Conservation (phyloP, 495 filamentous ascomycete genomes). For the Penicilliopsis zonata region DNA sequence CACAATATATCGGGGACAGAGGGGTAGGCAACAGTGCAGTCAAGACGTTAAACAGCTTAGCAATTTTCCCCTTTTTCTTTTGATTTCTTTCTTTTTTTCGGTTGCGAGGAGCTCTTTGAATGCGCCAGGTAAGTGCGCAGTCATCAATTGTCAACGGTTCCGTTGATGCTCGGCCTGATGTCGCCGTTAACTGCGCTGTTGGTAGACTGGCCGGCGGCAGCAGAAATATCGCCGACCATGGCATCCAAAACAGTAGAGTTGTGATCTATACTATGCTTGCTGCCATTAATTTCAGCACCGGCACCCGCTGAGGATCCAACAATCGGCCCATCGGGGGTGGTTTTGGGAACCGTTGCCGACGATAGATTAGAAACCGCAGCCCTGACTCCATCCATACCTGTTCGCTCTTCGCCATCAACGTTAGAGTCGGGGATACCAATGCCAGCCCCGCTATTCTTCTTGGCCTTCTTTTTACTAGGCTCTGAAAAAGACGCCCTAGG, state of each 20-base stretch:
- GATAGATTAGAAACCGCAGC: conserved; percentile 7
- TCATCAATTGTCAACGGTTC: conserved; percentile 16
- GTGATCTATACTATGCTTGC: conserved; percentile 5
- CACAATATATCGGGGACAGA: too few relatives aligned
- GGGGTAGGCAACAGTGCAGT: too few relatives aligned
- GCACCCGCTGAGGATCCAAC: conserved; percentile 7
- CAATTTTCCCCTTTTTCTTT: too few relatives aligned
- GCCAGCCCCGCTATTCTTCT: conserved; percentile 30
- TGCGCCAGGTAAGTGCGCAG: too few relatives aligned
- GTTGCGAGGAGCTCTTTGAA: too few relatives aligned
- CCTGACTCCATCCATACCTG: conserved; percentile 12
- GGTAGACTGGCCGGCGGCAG: conserved; percentile 1
- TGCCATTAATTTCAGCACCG: conserved; percentile 1
- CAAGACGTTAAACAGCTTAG: too few relatives aligned
- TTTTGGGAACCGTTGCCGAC: too few relatives aligned
- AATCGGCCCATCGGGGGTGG: conserved; percentile 1
- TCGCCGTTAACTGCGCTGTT: conserved; percentile 5
- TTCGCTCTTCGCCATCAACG: conserved; percentile 19
- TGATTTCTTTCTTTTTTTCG: too few relatives aligned
- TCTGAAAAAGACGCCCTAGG: conserved; percentile 17
- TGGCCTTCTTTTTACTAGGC: conserved; percentile 36
- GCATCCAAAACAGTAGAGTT: conserved; percentile 2
- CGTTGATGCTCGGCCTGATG: conserved; percentile 20
- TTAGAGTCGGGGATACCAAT: conserved; percentile 18
- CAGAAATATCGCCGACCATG: neutral